A percentile compares a stretch with the other conserved stretches of the same genome.
Evolutionary conservation across 257 asterid species (phyloP).

Genomic region (Solanum phureja): DNA sequence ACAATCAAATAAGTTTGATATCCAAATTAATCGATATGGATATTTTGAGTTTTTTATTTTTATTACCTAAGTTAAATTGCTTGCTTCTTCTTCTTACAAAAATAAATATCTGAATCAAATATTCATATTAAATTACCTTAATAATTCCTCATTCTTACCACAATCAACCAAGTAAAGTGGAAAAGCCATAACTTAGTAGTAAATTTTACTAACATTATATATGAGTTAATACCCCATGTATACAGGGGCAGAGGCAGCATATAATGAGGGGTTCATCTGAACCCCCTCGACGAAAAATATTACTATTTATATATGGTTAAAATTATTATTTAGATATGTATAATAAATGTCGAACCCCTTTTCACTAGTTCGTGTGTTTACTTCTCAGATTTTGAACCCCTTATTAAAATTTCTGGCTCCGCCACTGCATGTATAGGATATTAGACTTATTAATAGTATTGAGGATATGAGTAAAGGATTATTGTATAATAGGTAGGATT

Average conservation of each 20-base stretch:
- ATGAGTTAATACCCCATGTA: not conserved
- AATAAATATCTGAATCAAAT: not conserved
- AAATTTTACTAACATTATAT: too few species aligned
- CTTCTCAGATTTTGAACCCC: not conserved
- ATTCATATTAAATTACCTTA: not conserved
- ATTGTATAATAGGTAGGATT: not conserved
- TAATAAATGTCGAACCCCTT: too few species aligned
- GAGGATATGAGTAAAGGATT: not conserved
- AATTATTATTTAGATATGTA: too few species aligned
- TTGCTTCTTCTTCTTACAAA: not conserved
- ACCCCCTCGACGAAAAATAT: too few species aligned
- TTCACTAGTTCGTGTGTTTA: too few species aligned
- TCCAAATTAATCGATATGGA: not conserved
- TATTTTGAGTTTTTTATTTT: not conserved
- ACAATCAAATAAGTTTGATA: not conserved
- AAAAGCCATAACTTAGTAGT: not conserved
- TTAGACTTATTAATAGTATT: not conserved
- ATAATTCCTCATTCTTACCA: not conserved
- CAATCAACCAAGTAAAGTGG: not conserved
- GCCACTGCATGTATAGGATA: not conserved
- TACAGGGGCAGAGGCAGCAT: too few species aligned
- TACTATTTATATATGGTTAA: too few species aligned
- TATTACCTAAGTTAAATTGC: not conserved
- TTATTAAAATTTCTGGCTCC: too few species aligned
- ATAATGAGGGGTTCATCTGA: too few species aligned